Evolutionary conservation across 2,329 filamentous ascomycete genomes (phyloP), one percentile per base, ranked within the genome.

Genomic region (Fusarium denticulatum): DNA sequence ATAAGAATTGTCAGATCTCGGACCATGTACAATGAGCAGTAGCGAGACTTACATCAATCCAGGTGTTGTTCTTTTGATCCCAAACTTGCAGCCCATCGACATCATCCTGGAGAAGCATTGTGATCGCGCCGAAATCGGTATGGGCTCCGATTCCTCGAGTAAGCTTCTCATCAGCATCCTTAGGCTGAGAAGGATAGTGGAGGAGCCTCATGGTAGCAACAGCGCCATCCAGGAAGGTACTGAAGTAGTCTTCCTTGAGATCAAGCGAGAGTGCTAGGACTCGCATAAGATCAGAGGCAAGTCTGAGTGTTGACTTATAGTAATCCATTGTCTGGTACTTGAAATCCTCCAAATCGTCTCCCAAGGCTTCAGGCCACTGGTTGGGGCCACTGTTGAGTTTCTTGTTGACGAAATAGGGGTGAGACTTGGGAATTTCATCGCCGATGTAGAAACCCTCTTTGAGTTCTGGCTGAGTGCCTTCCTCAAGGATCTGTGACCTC

Each of bases 101-200:
- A 6, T 80, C 80, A 65, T 87, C 86, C 73, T 89, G 88, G 7
- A 89, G 82, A 16, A 90, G 83, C 36, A 90, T 81, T 2, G 88
- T 90, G 49, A 90, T 84, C 52, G 85, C 85, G n/a, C 87, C 86
- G 69, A 88, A 90, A 73, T 89, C 88, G 2, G 86, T 88, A 71
- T 89, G 88, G 7, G 85, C 86, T 1, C 87, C 87, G 5, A 83
- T 81, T 79, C 84, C 60, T 73, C 83, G 46, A 74, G 79, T 77
- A 75, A 81, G 78, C 46, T 77, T 79, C 53, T 79, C 77, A 34
- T 82, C 77, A 10, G 71, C 74, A 26, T 83, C 81, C 0, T 78
- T 71, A 6, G 79, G 80, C 64, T 83, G 83, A 1, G 85, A 82
- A 5, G 86, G 86, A 72, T 88, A 88, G 72, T 88, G 86, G 18